Percentiles rank a stretch among this genome's conserved stretches.
These are phyloP conservation scores for Rhododendron williamsianum DNA, from an alignment of 148 eudicot genomes.

Conservation along the genomic window DNA sequence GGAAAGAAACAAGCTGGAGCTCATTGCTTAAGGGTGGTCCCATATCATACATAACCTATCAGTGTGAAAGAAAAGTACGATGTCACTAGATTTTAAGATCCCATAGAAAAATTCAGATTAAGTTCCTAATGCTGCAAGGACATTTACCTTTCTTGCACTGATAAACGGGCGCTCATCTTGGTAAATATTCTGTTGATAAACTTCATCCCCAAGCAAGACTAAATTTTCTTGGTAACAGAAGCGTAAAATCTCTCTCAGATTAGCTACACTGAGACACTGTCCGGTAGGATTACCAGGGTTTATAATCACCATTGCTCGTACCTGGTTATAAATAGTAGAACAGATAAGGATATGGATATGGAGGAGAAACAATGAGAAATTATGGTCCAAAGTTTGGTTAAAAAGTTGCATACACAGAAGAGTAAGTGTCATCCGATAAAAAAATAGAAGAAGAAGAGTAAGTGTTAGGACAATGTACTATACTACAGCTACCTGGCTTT, in stretches of 20 bases:
- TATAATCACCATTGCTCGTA: conserved; percentile 97
- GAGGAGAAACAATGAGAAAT: background rate
- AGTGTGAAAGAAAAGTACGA: background rate
- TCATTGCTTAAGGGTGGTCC: conserved; percentile 77
- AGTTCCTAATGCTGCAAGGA: background rate
- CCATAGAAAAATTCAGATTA: background rate
- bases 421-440: background rate
- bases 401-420: background rate
- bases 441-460: background rate
- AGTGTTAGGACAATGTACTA: background rate
- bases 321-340: conserved; percentile 36
- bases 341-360: background rate
- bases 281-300: conserved; percentile 99
- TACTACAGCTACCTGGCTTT: background rate
- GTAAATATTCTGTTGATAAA: conserved; percentile 94
- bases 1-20: conserved; percentile 90
- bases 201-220: conserved; percentile 92
- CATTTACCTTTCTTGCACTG: conserved; percentile 81
- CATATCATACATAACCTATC: conserved; percentile 85
- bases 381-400: background rate
- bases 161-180: conserved; percentile 96
- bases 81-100: background rate
- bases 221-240: conserved; percentile 78
- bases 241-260: conserved; percentile 62
- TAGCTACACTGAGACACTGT: conserved; percentile 88